Conservation (phyloP, 805 yeast species). For the Komagataella populi region DNA sequence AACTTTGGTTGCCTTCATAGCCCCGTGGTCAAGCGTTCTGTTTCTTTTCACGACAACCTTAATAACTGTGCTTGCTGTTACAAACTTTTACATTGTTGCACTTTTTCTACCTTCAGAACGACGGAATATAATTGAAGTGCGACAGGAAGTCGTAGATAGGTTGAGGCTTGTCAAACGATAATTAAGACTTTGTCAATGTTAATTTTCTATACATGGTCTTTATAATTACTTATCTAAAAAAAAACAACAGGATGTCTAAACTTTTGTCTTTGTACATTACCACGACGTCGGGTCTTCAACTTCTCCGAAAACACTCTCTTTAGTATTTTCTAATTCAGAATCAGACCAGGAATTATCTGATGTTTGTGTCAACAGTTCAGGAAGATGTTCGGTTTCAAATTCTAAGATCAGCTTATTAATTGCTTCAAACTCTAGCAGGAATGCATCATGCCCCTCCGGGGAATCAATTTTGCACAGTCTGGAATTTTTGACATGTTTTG, state of each 20-base stretch:
- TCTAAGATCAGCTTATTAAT: slow-evolving; percentile 60
- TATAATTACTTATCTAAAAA: slow-evolving; percentile 1
- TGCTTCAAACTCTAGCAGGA: slow-evolving; percentile 73
- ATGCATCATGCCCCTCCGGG: slow-evolving; percentile 97
- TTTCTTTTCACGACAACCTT: slow-evolving; percentile 42
- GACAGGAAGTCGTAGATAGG: slow-evolving; percentile 40
- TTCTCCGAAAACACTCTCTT: slow-evolving; percentile 78
- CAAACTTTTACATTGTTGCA: slow-evolving; percentile 68
- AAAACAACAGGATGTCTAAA: neutral
- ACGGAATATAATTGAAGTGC: slow-evolving; percentile 67
- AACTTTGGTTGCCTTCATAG: slow-evolving; percentile 39
- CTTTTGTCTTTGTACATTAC: slow-evolving; percentile 23
- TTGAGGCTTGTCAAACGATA: neutral
- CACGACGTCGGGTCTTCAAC: slow-evolving; percentile 93
- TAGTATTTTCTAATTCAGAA: slow-evolving; percentile 27
- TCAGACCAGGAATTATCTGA: slow-evolving; percentile 31
- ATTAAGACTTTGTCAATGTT: neutral
- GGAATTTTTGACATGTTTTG: slow-evolving; percentile 60
- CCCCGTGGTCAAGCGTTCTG: slow-evolving; percentile 55
- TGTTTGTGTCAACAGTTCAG: slow-evolving; percentile 45
- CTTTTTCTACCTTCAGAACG: slow-evolving; percentile 72
- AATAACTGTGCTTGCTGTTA: slow-evolving; percentile 49
- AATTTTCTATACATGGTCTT: neutral
- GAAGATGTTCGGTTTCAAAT: slow-evolving; percentile 45
- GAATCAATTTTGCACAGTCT: slow-evolving; percentile 62